These are phyloP conservation scores for Calonectria pauciramosa DNA, from an alignment of 2,329 filamentous ascomycete genomes.

Conservation along the genomic window DNA sequence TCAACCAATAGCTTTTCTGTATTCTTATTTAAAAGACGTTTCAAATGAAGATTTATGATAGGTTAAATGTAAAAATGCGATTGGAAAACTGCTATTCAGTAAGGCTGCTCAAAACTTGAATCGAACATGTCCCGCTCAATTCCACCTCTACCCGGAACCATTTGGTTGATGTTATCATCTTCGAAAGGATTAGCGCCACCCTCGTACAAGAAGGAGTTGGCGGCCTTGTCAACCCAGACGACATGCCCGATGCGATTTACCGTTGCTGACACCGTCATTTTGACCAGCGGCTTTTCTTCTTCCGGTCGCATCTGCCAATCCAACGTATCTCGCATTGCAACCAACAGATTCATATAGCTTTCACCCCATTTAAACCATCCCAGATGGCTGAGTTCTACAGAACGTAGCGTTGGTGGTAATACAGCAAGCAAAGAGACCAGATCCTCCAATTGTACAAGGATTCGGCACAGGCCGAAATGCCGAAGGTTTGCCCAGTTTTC, in stretches of 20 bases:
- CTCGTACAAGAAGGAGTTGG: too few relatives aligned
- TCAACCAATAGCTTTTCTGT: too few relatives aligned
- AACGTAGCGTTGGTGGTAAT: conserved; percentile 44
- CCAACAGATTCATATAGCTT: neutral
- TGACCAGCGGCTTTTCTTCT: neutral
- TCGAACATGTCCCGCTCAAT: neutral
- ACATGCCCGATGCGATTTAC: too few relatives aligned
- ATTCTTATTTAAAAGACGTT: too few relatives aligned
- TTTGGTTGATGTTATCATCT: neutral
- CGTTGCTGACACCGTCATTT: too few relatives aligned
- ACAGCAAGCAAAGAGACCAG: conserved; percentile 44
- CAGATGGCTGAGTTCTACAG: conserved; percentile 49
- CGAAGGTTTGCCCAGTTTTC: conserved; percentile 45
- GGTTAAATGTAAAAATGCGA: neutral
- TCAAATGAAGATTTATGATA: too few relatives aligned
- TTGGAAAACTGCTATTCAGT: neutral
- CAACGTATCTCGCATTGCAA: neutral
- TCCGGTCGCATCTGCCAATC: neutral
- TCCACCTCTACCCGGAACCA: neutral
- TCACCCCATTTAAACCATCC: conserved; percentile 31
- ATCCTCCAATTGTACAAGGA: conserved; percentile 43
- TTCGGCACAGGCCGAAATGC: conserved; percentile 49
- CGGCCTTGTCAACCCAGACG: too few relatives aligned
- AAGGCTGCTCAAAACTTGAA: neutral
- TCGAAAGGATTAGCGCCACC: neutral